A percentile compares a stretch with the other conserved stretches of the same genome.
Evolutionary conservation across 2,329 filamentous ascomycete genomes (phyloP).

Genomic region (Claviceps pazoutovae): DNA sequence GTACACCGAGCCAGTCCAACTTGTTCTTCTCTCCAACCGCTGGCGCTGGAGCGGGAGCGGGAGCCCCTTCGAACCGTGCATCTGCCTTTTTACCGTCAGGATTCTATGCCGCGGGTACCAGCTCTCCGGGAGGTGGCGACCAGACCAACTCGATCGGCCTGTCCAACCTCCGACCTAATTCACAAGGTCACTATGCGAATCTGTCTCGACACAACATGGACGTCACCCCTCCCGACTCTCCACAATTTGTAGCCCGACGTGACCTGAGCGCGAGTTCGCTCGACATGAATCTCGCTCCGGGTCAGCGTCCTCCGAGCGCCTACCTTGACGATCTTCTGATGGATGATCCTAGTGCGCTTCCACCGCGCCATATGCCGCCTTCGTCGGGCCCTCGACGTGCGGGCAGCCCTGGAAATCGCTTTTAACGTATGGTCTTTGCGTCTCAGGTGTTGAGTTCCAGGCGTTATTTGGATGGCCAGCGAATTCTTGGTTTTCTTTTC

Average conservation of each 20-base stretch:
- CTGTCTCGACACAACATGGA: constrained; percentile 29
- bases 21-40: constrained; percentile 92
- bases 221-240: constrained; percentile 52
- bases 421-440: constrained; percentile 6
- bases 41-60: constrained; percentile 38
- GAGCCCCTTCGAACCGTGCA: constrained; percentile 46
- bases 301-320: constrained; percentile 68
- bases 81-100: constrained; percentile 81
- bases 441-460: background rate
- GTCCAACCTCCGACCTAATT: constrained; percentile 46
- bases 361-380: constrained; percentile 26
- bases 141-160: constrained; percentile 43
- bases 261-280: constrained; percentile 51
- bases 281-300: constrained; percentile 41
- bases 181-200: constrained; percentile 32
- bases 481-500: background rate
- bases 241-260: constrained; percentile 34
- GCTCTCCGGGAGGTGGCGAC: constrained; percentile 29
- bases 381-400: constrained; percentile 7
- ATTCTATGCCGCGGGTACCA: constrained; percentile 66
- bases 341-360: constrained; percentile 46
- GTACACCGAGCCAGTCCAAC: constrained; percentile 49
- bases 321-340: constrained; percentile 85
- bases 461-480: background rate
- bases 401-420: constrained; percentile 13